phyloP scores from a whole-genome alignment of 2,329 filamentous ascomycete species.

The Incumbomyces delicatus region DNA sequence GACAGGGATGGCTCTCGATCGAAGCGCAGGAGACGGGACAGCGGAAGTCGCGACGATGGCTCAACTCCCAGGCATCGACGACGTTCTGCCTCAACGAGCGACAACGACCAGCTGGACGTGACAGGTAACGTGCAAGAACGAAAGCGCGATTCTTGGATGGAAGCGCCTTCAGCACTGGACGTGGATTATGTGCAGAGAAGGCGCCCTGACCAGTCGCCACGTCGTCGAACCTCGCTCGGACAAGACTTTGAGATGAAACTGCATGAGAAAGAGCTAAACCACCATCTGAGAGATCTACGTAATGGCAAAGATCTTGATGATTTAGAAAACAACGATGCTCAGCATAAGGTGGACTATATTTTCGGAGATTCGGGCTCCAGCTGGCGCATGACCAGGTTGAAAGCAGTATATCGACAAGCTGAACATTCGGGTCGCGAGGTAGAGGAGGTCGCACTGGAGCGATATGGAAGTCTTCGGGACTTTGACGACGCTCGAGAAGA shows the following conservation, averaged over 20 bases:
- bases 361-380: slow-evolving; percentile 85
- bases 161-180: slow-evolving; percentile 68
- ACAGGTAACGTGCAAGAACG: slow-evolving; percentile 23
- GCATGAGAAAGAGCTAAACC: slow-evolving; percentile 73
- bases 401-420: slow-evolving; percentile 69
- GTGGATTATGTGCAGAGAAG: slow-evolving; percentile 61
- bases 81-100: slow-evolving; percentile 22
- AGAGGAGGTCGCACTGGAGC: slow-evolving; percentile 73
- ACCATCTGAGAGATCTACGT: slow-evolving; percentile 53
- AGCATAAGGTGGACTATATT: slow-evolving; percentile 62
- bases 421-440: slow-evolving; percentile 61
- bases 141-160: slow-evolving; percentile 89
- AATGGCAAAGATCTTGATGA: slow-evolving; percentile 41
- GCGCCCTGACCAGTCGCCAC: slow-evolving; percentile 40
- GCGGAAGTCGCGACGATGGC: slow-evolving; percentile 19
- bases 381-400: slow-evolving; percentile 95
- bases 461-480: slow-evolving; percentile 68
- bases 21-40: slow-evolving; percentile 31
- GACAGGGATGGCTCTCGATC: slow-evolving; percentile 33
- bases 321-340: slow-evolving; percentile 38
- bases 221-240: slow-evolving; percentile 32
- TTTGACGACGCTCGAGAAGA: slow-evolving; percentile 94
- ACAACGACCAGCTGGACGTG: slow-evolving; percentile 20
- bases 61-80: slow-evolving; percentile 18
- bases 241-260: slow-evolving; percentile 60